These are phyloP conservation scores for Vitis hybrid DNA, from an alignment of 177 flowering plant species.

Conservation along the genomic window DNA sequence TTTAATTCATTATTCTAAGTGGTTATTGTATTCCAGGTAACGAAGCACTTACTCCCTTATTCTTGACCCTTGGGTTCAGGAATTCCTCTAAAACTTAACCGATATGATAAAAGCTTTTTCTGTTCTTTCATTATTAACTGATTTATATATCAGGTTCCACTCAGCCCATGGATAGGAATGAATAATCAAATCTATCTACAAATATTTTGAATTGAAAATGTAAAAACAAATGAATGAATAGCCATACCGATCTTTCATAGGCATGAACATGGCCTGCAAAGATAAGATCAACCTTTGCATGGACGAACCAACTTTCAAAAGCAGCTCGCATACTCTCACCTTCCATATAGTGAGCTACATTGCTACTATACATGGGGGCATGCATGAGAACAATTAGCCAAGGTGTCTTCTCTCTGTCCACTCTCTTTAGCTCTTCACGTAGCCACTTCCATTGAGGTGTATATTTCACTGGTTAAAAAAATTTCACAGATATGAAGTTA, in stretches of 20 bases:
- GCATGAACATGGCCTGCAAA: slow-evolving; percentile 96
- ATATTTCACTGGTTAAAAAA: slow-evolving; percentile 63
- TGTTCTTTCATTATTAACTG: too few relatives aligned
- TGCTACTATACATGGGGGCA: slow-evolving; percentile 76
- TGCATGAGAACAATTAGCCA: slow-evolving; percentile 98
- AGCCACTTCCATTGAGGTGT: slow-evolving; percentile 90
- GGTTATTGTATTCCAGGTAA: too few relatives aligned
- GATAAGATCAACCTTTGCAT: slow-evolving; percentile 70
- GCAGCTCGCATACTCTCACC: slow-evolving; percentile 86
- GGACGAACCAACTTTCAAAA: slow-evolving; percentile 70
- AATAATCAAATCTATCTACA: too few relatives aligned
- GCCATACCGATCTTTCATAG: slow-evolving; percentile 84
- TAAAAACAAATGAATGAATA: slow-evolving; percentile 1
- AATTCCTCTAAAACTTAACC: too few relatives aligned
- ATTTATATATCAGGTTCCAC: too few relatives aligned
- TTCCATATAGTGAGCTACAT: slow-evolving; percentile 82
- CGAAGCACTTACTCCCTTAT: too few relatives aligned
- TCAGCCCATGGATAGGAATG: too few relatives aligned
- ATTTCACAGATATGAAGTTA: too few relatives aligned
- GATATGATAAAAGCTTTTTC: too few relatives aligned
- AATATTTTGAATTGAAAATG: neutral
- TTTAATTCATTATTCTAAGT: too few relatives aligned
- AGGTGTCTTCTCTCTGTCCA: slow-evolving; percentile 87
- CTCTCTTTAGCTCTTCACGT: slow-evolving; percentile 55
- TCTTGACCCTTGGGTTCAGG: too few relatives aligned